These are phyloP conservation scores for Piper betle DNA, from an alignment of 164 flowering plant species.

Conservation along the genomic window DNA sequence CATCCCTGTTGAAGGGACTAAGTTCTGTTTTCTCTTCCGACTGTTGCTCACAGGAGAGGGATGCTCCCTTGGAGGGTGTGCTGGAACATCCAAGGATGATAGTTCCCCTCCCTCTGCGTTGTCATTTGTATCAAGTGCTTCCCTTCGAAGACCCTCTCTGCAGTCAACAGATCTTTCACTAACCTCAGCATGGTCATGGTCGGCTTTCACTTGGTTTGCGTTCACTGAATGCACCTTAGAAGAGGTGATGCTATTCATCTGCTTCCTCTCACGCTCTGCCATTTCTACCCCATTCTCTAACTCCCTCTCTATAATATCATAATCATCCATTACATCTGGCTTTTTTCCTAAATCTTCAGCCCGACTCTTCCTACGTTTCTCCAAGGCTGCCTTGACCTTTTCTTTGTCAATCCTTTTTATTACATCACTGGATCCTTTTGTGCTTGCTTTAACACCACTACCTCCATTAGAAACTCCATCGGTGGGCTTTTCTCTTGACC, in stretches of 20 bases:
- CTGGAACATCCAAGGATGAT: conserved; percentile 12
- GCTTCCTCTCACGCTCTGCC: conserved; percentile 43
- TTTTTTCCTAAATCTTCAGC: conserved; percentile 35
- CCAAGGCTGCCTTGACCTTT: conserved; percentile 35
- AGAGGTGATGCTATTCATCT: conserved; percentile 31
- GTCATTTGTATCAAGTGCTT: conserved; percentile 18
- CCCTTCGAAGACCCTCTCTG: conserved; percentile 23
- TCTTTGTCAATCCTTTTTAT: conserved; percentile 26
- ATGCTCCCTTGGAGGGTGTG: conserved; percentile 9
- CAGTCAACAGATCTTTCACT: conserved; percentile 6
- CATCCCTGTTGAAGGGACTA: neutral
- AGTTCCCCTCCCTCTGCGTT: conserved; percentile 8
- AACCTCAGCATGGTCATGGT: neutral
- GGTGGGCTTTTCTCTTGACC: conserved; percentile 17
- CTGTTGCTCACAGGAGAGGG: conserved; percentile 28
- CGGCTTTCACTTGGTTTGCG: conserved; percentile 10
- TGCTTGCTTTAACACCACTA: conserved; percentile 25
- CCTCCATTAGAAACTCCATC: conserved; percentile 19
- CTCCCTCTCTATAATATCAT: conserved; percentile 32
- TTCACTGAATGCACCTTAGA: conserved; percentile 3
- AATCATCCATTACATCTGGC: conserved; percentile 64
- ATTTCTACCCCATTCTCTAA: too few species aligned
- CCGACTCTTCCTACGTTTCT: conserved; percentile 49
- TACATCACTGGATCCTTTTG: conserved; percentile 48
- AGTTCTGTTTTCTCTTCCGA: conserved; percentile 35